These are phyloP conservation scores for Chaetomium olivaceum DNA, from an alignment of 2,329 filamentous ascomycete species.

Conservation along the genomic window DNA sequence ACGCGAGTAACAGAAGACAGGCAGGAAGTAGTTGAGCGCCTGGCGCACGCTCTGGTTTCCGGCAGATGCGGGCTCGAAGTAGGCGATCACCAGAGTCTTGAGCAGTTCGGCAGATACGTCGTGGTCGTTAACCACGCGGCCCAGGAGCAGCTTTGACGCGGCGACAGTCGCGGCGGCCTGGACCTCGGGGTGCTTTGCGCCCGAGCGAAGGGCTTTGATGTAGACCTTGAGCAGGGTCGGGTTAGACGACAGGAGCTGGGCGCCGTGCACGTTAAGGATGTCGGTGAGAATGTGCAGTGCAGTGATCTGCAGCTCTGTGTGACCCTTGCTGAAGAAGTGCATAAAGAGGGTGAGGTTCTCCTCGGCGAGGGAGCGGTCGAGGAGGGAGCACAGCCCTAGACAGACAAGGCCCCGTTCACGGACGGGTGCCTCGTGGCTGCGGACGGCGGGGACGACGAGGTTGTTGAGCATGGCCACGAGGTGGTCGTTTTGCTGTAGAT, in stretches of 20 bases:
- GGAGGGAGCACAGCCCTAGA: constrained; percentile 83
- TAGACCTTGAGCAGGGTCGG: constrained; percentile 82
- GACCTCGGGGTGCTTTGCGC: constrained; percentile 68
- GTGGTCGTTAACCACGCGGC: constrained; percentile 71
- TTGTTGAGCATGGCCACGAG: constrained; percentile 99
- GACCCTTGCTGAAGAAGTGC: constrained; percentile 92
- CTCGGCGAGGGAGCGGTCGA: constrained; percentile 87
- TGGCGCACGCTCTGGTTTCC: constrained; percentile 82
- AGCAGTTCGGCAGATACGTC: constrained; percentile 73
- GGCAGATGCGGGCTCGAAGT: constrained; percentile 83
- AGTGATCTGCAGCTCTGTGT: constrained; percentile 84
- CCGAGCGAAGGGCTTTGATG: constrained; percentile 74
- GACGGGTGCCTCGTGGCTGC: constrained; percentile 88
- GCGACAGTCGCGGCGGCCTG: constrained; percentile 80
- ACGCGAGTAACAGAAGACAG: constrained; percentile 88
- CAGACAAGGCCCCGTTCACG: constrained; percentile 88
- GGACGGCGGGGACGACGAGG: constrained; percentile 89
- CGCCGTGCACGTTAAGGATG: constrained; percentile 85
- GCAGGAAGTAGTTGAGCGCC: constrained; percentile 88
- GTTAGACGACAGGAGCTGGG: constrained; percentile 68
- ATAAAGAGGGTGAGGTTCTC: constrained; percentile 93
- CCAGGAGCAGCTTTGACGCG: constrained; percentile 82
- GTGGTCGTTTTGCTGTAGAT: constrained; percentile 84
- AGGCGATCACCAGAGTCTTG: constrained; percentile 78
- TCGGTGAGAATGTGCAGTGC: constrained; percentile 90